Percentiles rank a stretch among this genome's conserved stretches.
Conservation (phyloP, 2,329 filamentous ascomycete species). For the Microcera coccophila region DNA sequence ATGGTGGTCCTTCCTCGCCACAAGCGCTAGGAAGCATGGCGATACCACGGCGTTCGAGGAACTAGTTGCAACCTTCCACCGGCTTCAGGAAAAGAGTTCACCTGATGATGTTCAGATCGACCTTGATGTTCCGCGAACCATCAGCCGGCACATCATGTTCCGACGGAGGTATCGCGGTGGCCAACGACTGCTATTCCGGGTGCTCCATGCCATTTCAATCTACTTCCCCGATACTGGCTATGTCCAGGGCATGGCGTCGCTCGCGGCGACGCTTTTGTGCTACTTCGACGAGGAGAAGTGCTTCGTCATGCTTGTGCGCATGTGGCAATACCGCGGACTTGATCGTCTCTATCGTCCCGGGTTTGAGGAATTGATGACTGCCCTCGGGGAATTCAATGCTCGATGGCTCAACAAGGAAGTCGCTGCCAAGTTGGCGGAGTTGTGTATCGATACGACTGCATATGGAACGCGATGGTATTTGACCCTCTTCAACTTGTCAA, state of each 20-base stretch:
- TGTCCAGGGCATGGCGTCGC: constrained; percentile 94
- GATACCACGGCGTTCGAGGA: constrained; percentile 62
- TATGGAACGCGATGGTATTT: constrained; percentile 97
- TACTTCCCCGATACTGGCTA: constrained; percentile 92
- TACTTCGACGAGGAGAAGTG: constrained; percentile 95
- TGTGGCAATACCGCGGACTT: constrained; percentile 86
- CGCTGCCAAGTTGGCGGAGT: constrained; percentile 69
- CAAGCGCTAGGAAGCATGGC: constrained; percentile 66
- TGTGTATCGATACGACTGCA: constrained; percentile 80
- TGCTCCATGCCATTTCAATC: constrained; percentile 85
- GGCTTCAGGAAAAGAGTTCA: constrained; percentile 68
- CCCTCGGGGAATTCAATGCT: constrained; percentile 78
- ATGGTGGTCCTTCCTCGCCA: constrained; percentile 87
- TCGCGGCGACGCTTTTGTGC: constrained; percentile 87
- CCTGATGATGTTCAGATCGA: constrained; percentile 96
- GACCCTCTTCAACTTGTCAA: constrained; percentile 93
- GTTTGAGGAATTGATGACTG: constrained; percentile 82
- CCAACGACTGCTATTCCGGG: constrained; percentile 85
- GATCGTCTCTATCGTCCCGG: constrained; percentile 79
- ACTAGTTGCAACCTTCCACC: constrained; percentile 68
- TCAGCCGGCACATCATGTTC: constrained; percentile 97
- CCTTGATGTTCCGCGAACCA: constrained; percentile 90
- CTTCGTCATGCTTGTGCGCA: constrained; percentile 93
- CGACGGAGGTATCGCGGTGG: constrained; percentile 85
- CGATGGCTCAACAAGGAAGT: constrained; percentile 79